Evolutionary conservation across 2,329 filamentous ascomycete species (phyloP).

Genomic region (Colletotrichum endophyticum): DNA sequence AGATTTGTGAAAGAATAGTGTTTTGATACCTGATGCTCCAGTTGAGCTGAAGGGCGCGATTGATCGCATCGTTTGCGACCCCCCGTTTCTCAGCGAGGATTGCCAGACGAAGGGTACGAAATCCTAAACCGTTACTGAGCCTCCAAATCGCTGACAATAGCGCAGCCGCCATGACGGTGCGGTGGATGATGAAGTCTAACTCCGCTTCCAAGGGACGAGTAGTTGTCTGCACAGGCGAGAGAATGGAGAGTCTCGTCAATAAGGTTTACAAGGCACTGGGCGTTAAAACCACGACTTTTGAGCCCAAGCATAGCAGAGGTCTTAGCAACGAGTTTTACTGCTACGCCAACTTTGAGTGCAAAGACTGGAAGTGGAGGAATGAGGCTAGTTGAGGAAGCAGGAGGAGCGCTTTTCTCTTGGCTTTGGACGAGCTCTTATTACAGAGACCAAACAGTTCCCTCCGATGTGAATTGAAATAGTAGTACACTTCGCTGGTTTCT

Average conservation of each 20-base stretch:
- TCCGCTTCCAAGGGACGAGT: constrained; percentile 39
- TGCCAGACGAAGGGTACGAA: constrained; percentile 76
- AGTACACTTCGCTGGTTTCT: neutral
- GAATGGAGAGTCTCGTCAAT: constrained; percentile 68
- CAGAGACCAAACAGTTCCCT: neutral
- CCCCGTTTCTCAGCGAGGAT: constrained; percentile 80
- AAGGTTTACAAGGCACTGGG: constrained; percentile 72
- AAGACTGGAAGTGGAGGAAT: constrained; percentile 48
- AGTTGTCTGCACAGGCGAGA: constrained; percentile 78
- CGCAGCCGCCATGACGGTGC: constrained; percentile 72
- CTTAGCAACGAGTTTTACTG: constrained; percentile 83
- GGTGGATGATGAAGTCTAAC: constrained; percentile 67
- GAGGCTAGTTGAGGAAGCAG: constrained; percentile 17
- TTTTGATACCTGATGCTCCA: constrained; percentile 23
- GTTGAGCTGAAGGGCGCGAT: constrained; percentile 65
- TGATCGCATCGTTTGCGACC: constrained; percentile 76
- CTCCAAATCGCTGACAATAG: neutral
- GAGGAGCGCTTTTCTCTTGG: neutral
- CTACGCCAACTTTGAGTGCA: constrained; percentile 78
- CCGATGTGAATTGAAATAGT: neutral
- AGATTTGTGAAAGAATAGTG: neutral
- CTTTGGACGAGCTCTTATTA: neutral
- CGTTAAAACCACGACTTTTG: constrained; percentile 69
- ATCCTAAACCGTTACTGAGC: neutral
- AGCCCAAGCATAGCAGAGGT: constrained; percentile 72